These are phyloP conservation scores for Aureobasidium musti DNA, from an alignment of 2,329 filamentous ascomycete species.

Conservation along the genomic window DNA sequence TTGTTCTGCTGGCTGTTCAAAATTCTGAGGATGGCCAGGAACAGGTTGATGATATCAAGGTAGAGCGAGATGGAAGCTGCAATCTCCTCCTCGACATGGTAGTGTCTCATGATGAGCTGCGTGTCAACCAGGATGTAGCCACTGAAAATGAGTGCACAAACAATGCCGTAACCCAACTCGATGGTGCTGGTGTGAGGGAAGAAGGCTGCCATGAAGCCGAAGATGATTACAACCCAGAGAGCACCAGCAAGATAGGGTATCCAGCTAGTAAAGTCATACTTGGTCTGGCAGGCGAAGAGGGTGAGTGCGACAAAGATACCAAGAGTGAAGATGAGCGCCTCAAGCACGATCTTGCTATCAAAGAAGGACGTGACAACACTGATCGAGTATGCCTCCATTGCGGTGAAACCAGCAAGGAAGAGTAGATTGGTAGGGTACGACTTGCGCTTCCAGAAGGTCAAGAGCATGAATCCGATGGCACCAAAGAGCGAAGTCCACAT, in stretches of 20 bases:
- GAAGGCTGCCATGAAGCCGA: constrained; percentile 90
- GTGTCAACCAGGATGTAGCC: constrained; percentile 96
- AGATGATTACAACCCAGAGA: constrained; percentile 86
- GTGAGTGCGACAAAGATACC: constrained; percentile 65
- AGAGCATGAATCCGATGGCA: constrained; percentile 77
- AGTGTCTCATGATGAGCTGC: constrained; percentile 90
- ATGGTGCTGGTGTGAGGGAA: constrained; percentile 78
- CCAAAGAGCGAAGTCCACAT: constrained; percentile 87
- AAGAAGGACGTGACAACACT: constrained; percentile 93
- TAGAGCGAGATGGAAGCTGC: constrained; percentile 88
- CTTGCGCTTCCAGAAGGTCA: constrained; percentile 95
- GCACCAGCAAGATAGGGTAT: constrained; percentile 91
- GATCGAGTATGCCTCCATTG: constrained; percentile 90
- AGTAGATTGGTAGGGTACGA: constrained; percentile 86
- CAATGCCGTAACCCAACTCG: constrained; percentile 82
- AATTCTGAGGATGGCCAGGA: constrained; percentile 92
- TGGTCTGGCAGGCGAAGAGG: constrained; percentile 92
- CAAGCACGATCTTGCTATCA: constrained; percentile 77
- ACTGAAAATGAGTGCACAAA: constrained; percentile 84
- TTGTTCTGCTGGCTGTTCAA: constrained; percentile 96
- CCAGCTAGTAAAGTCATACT: constrained; percentile 98
- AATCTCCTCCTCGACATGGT: constrained; percentile 98
- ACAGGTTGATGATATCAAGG: constrained; percentile 94
- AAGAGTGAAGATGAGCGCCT: constrained; percentile 82
- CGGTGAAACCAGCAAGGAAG: constrained; percentile 87